These are phyloP conservation scores for Solanum virginianum DNA, from an alignment of 257 asterid genomes.

Conservation along the genomic window DNA sequence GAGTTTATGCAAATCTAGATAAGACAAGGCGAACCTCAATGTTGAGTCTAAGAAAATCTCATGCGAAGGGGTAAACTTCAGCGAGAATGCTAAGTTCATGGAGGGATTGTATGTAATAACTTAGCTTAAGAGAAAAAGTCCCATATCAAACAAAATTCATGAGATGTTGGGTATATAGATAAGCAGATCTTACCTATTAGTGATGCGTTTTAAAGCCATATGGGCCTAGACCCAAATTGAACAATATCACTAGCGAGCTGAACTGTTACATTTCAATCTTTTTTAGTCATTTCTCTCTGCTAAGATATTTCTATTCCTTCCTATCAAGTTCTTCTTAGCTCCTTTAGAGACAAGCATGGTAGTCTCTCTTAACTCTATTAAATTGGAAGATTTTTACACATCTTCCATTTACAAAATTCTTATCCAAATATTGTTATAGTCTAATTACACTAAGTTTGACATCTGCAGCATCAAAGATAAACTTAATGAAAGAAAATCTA, in stretches of 20 bases:
- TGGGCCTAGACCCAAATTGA: no score
- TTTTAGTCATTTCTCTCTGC: constrained; percentile 5
- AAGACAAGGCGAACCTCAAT: no score
- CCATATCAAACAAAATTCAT: no score
- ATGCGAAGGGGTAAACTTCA: no score
- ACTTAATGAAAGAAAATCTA: constrained; percentile 10
- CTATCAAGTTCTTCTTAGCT: constrained; percentile 11
- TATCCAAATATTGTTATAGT: constrained; percentile 7
- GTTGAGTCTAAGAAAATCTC: no score
- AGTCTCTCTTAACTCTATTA: not conserved
- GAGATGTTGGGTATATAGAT: no score
- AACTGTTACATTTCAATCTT: constrained; percentile 1
- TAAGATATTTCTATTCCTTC: constrained; percentile 12
- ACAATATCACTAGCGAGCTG: not conserved
- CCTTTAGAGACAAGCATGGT: not conserved
- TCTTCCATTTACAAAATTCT: not conserved
- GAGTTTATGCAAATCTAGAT: no score
- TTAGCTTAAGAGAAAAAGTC: no score
- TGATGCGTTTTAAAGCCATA: no score
- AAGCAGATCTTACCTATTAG: not conserved
- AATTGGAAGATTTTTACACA: not conserved
- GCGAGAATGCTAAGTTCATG: no score
- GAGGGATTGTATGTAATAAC: no score
- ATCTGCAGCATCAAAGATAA: constrained; percentile 9
- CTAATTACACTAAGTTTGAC: constrained; percentile 14